Conservation (phyloP, 2,329 filamentous ascomycete genomes). For the Dactylellina sp. region DNA sequence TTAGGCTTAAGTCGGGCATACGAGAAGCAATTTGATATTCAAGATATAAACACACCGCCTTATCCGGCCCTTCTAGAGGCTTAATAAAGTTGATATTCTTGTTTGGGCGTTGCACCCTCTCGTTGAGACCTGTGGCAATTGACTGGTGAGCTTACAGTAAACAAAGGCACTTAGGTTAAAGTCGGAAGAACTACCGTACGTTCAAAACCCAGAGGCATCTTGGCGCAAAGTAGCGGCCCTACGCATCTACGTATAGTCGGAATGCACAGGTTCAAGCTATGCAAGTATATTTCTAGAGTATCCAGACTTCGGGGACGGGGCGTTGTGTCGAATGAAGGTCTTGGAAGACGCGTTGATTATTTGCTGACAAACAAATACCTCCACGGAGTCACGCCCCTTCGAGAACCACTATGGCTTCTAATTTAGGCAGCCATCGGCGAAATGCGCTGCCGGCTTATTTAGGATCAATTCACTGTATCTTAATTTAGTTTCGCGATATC, state of each 20-base stretch:
- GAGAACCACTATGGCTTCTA: neutral
- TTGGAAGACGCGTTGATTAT: conserved; percentile 31
- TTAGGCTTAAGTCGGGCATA: neutral
- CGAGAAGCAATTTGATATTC: neutral
- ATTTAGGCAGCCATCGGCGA: conserved; percentile 36
- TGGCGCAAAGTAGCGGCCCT: neutral
- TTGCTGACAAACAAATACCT: conserved; percentile 24
- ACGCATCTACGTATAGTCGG: neutral
- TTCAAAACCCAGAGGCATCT: conserved; percentile 60
- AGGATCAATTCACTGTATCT: neutral
- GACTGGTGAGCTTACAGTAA: too few relatives aligned
- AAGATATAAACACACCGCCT: conserved; percentile 62
- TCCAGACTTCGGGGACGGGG: neutral
- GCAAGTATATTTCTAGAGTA: neutral
- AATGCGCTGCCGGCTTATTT: conserved; percentile 15
- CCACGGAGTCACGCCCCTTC: conserved; percentile 29
- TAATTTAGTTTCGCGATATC: too few relatives aligned
- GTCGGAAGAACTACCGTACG: too few relatives aligned
- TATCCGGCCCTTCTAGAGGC: conserved; percentile 74
- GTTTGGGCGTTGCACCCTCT: conserved; percentile 79
- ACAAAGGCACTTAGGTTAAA: too few relatives aligned
- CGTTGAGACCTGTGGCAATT: conserved; percentile 70
- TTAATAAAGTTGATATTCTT: conserved; percentile 86
- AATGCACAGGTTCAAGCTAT: neutral
- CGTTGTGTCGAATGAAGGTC: neutral